Percentiles rank a stretch among this genome's conserved stretches.
phyloP scores from a whole-genome alignment of 495 filamentous ascomycete species.

The Penicillium pulvis region DNA sequence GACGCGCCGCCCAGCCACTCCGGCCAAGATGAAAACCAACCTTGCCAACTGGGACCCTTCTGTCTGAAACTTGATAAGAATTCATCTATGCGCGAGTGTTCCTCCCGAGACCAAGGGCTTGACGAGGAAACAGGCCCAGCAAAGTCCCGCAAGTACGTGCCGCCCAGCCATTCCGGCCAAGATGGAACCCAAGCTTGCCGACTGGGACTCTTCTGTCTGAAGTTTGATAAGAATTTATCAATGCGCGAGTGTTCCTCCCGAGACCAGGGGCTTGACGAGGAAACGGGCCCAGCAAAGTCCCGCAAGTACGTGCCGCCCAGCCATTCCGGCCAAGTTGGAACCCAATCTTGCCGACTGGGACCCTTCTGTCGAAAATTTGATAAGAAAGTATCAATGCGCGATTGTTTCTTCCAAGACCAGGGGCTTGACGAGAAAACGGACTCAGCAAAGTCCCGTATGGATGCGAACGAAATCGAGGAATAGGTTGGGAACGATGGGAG shows the following conservation, averaged over 20 bases:
- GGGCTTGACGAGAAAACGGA: conserved; percentile 9
- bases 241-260: conserved; percentile 2
- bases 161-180: conserved; percentile 16
- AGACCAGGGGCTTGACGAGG: conserved; percentile 3
- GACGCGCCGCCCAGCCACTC: conserved; percentile 13
- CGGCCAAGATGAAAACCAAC: conserved; percentile 19
- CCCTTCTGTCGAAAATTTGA: no score
- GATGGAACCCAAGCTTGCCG: conserved; percentile 15
- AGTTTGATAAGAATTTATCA: conserved; percentile 11
- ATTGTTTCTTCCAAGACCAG: not conserved
- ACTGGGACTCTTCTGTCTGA: conserved; percentile 8
- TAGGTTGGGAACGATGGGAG: conserved; percentile 10
- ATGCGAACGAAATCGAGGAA: conserved; percentile 5
- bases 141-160: conserved; percentile 15
- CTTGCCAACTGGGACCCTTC: conserved; percentile 3
- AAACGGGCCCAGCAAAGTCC: conserved; percentile 9
- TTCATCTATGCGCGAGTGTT: conserved; percentile 2
- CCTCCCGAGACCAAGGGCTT: not conserved
- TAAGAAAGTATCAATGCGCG: no score
- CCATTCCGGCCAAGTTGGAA: no score
- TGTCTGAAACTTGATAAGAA: conserved; percentile 14
- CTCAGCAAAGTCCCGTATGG: conserved; percentile 13
- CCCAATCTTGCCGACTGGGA: no score
- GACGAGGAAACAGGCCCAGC: conserved; percentile 11
- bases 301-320: conserved; percentile 6